Percentiles rank a stretch among this genome's conserved stretches.
phyloP scores from a whole-genome alignment of 2,329 filamentous ascomycete species.

The Pseudogymnoascus sp. region DNA sequence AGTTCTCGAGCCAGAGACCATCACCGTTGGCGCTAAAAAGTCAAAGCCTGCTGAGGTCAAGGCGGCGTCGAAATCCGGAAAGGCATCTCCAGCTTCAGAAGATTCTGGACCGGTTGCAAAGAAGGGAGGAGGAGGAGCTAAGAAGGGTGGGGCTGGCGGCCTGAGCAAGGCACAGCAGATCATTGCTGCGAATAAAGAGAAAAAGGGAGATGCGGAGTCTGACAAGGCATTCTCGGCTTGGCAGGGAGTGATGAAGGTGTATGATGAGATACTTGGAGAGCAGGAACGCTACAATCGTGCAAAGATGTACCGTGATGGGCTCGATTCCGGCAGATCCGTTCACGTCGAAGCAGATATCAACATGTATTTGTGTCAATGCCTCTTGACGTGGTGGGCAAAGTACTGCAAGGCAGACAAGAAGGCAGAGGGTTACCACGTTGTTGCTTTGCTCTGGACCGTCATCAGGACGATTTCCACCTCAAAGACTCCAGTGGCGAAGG shows the following conservation, averaged over 20 bases:
- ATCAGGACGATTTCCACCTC: slow-evolving; percentile 32
- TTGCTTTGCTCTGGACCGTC: slow-evolving; percentile 39
- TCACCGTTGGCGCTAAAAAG: slow-evolving; percentile 40
- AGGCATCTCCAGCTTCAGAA: slow-evolving; percentile 7
- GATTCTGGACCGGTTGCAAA: slow-evolving; percentile 20
- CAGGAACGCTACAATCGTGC: slow-evolving; percentile 26
- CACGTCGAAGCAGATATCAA: slow-evolving; percentile 29
- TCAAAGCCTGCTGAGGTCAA: slow-evolving; percentile 24
- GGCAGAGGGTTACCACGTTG: slow-evolving; percentile 32
- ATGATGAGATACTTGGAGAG: slow-evolving; percentile 22
- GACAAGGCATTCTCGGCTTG: slow-evolving; percentile 28
- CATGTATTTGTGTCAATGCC: slow-evolving; percentile 40
- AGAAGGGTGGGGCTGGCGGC: slow-evolving; percentile 32
- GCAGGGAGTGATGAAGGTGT: slow-evolving; percentile 25
- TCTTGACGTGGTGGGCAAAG: slow-evolving; percentile 40
- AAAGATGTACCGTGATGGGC: slow-evolving; percentile 24
- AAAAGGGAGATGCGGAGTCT: slow-evolving; percentile 24
- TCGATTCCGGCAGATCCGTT: slow-evolving; percentile 24
- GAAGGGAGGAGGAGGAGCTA: slow-evolving; percentile 30
- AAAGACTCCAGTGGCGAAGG: slow-evolving; percentile 33
- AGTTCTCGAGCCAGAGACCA: slow-evolving; percentile 52
- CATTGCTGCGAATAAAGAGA: slow-evolving; percentile 26
- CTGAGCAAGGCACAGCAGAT: slow-evolving; percentile 31
- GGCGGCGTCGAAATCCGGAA: slow-evolving; percentile 21
- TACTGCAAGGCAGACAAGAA: slow-evolving; percentile 30